phyloP scores from a whole-genome alignment of 2,329 filamentous ascomycete genomes.

The Mycocentrospora acerina region DNA sequence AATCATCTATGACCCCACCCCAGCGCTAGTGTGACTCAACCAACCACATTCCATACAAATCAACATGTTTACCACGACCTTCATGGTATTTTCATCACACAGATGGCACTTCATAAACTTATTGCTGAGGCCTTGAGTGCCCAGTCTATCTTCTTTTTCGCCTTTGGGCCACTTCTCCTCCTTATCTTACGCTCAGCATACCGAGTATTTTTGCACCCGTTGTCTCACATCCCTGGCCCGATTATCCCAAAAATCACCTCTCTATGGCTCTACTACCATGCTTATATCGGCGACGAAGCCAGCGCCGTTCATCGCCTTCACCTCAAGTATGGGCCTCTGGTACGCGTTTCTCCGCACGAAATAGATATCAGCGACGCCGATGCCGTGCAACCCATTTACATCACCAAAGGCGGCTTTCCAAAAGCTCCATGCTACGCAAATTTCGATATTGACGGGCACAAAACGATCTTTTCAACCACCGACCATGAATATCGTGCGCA shows the following conservation, averaged over 20 bases:
- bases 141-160: constrained; percentile 4
- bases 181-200: constrained; percentile 19
- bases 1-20: too few species aligned
- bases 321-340: constrained; percentile 20
- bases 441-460: constrained; percentile 59
- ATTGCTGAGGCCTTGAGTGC: constrained; percentile 1
- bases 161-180: constrained; percentile 7
- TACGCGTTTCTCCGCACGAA: constrained; percentile 30
- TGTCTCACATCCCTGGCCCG: constrained; percentile 26
- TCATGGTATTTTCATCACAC: too few species aligned
- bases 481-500: constrained; percentile 45
- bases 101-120: constrained; percentile 10
- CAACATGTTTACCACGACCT: too few species aligned
- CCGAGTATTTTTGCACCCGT: constrained; percentile 25
- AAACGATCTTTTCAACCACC: constrained; percentile 55
- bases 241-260: constrained; percentile 21
- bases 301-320: constrained; percentile 23
- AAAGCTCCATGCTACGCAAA: constrained; percentile 57
- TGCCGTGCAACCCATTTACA: constrained; percentile 54
- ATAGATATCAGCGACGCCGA: constrained; percentile 31
- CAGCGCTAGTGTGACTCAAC: too few species aligned
- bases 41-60: too few species aligned
- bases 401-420: constrained; percentile 54
- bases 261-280: constrained; percentile 31
- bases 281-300: constrained; percentile 32